Percentiles rank a stretch among this genome's conserved stretches.
Evolutionary conservation across 192 early-diverging fungal genomes (phyloP).

Genomic region (Coemansia sp.): DNA sequence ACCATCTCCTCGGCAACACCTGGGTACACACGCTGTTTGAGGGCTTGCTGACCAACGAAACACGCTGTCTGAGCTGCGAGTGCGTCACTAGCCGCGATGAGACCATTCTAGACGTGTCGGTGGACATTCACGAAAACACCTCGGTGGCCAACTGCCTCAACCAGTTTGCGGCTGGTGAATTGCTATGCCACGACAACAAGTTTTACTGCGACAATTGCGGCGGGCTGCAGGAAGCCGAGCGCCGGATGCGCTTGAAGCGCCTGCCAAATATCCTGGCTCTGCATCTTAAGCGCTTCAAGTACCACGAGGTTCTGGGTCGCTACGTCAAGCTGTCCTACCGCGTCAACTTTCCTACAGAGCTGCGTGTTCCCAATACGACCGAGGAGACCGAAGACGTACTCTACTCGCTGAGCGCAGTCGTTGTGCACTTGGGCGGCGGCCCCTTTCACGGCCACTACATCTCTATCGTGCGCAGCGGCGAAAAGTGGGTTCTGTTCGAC

Average conservation of each 20-base stretch:
- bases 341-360: conserved; percentile 92
- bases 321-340: conserved; percentile 95
- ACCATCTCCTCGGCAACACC: conserved; percentile 50
- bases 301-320: conserved; percentile 86
- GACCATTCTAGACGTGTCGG: conserved; percentile 91
- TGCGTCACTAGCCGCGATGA: conserved; percentile 93
- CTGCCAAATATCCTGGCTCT: conserved; percentile 94
- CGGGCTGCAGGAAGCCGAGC: conserved; percentile 96
- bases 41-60: conserved; percentile 94
- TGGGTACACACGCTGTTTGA: conserved; percentile 98
- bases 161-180: conserved; percentile 95
- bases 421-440: conserved; percentile 95
- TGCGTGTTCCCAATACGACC: conserved; percentile 92
- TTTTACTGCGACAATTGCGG: conserved; percentile 96
- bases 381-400: conserved; percentile 87
- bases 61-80: conserved; percentile 96
- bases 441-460: conserved; percentile 98
- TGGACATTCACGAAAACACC: conserved; percentile 95
- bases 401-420: conserved; percentile 87
- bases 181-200: conserved; percentile 95
- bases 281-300: conserved; percentile 98
- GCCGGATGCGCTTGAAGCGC: conserved; percentile 94
- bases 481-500: conserved; percentile 94
- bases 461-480: conserved; percentile 81
- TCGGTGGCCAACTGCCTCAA: conserved; percentile 94